Percentiles rank a stretch among this genome's conserved stretches.
Conservation (phyloP, 2,329 filamentous ascomycete species). For the Blastomyces gilchristii region DNA sequence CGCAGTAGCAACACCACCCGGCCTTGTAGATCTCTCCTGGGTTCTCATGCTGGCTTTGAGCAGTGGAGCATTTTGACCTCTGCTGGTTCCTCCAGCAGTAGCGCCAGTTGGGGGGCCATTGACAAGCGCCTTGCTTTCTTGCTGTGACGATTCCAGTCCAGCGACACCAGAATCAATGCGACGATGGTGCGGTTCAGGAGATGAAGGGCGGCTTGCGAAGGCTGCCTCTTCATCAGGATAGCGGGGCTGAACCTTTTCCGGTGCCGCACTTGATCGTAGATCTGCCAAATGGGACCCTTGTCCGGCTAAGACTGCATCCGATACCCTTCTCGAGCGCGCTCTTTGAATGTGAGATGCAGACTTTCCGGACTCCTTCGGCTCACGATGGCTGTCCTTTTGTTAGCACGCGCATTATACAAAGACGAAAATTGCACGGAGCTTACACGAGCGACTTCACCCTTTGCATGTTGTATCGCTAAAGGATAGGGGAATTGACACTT, state of each 20-base stretch:
- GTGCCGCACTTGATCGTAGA: constrained; percentile 15
- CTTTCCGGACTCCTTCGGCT: background rate
- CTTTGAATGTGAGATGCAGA: background rate
- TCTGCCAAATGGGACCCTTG: constrained; percentile 7
- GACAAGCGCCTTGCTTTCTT: constrained; percentile 16
- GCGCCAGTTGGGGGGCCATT: constrained; percentile 27
- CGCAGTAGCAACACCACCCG: background rate
- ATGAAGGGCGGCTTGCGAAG: background rate
- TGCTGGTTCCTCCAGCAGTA: background rate
- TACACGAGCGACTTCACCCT: background rate
- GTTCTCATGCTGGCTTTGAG: background rate
- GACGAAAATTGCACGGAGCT: background rate
- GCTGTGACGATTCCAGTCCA: background rate
- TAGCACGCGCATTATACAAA: background rate
- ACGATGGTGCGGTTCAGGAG: background rate
- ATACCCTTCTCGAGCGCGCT: background rate
- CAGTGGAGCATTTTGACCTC: no score
- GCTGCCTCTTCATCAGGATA: background rate
- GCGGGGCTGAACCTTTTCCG: background rate
- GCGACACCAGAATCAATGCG: constrained; percentile 5
- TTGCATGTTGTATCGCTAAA: background rate
- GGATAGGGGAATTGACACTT: background rate
- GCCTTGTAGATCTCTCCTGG: background rate
- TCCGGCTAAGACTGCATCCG: background rate
- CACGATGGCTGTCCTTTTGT: background rate